Evolutionary conservation across 805 yeast genomes (phyloP).

Genomic region (Candida fluviatilis): DNA sequence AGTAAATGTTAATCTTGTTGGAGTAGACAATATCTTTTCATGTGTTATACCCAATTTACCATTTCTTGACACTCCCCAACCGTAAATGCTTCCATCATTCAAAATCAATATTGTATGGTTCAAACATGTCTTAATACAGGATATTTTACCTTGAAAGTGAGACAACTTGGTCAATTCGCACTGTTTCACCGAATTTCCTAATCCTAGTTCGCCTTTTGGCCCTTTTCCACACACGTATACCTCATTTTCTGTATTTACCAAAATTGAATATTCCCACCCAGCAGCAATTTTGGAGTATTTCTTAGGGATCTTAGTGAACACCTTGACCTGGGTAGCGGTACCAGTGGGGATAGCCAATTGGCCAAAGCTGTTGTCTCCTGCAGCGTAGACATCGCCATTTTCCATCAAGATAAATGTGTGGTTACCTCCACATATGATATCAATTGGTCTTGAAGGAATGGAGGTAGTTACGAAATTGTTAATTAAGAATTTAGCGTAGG

Average conservation of each 20-base stretch:
- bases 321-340: slow-evolving; percentile 4
- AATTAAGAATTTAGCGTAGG: slow-evolving; percentile 12
- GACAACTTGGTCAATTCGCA: slow-evolving; percentile 9
- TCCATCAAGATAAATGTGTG: slow-evolving; percentile 63
- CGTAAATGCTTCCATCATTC: slow-evolving; percentile 43
- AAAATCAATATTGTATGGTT: slow-evolving; percentile 41
- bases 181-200: slow-evolving; percentile 17
- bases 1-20: slow-evolving; percentile 15
- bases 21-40: slow-evolving; percentile 16
- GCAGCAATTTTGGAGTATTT: slow-evolving; percentile 44
- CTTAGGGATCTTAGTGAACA: slow-evolving; percentile 18
- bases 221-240: slow-evolving; percentile 63
- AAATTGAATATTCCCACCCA: slow-evolving; percentile 76
- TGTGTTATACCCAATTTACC: slow-evolving; percentile 44
- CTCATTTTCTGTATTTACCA: slow-evolving; percentile 37
- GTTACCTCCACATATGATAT: slow-evolving; percentile 78
- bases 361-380: slow-evolving; percentile 57
- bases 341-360: slow-evolving; percentile 42
- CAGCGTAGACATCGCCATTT: slow-evolving; percentile 49
- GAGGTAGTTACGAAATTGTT: slow-evolving; percentile 6
- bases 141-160: slow-evolving; percentile 4
- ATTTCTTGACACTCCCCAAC: slow-evolving; percentile 68
- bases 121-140: slow-evolving; percentile 34
- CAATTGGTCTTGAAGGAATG: slow-evolving; percentile 23
- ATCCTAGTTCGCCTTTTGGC: slow-evolving; percentile 70